Evolutionary conservation across 345 rosid species (phyloP), one percentile per base, ranked within the genome.

Genomic region (Sisymbrium altissimum): DNA sequence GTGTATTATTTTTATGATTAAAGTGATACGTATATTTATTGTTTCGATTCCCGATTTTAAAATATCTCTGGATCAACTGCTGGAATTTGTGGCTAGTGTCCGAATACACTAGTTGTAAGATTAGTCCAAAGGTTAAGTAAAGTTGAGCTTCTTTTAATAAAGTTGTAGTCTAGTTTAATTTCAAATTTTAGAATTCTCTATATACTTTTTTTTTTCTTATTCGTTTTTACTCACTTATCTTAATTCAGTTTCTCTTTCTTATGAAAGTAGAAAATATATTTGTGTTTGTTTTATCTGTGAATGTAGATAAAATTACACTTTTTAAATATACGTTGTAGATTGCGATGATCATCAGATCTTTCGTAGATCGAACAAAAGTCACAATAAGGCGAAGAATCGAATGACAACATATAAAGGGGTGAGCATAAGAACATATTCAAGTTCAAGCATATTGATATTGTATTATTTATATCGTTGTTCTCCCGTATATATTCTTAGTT

Each of bases 391-490:
- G 67, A 66, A 58, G 68, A 75, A 75, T 75, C 63, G 73, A 60
- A 68, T 75, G 73, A 75, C 35, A 67, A 58, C n/a, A 66, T 60
- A 66, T 39, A 74, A 60, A 68, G 74, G 3, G 4, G 23, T 15
- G 50, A 75, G 79, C 79, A 75, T 75, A 43, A 53, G 79, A 75
- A 75, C 70, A 68, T 68, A 50, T 75, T 52, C 78, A 66, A 48
- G 14, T 39, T 75, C 68, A n/a, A 75, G 79, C 73, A 74, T 67
- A 39, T 74, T 58, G 33, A 6, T 41, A 60, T 6, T 30, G 56
- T 41, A 29, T 67, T 53, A 33, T 46, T 38, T 39, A 57, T 68
- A 58, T 38, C 53, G 49, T 32, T 52, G 32, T 52, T 75, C 30
- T 67, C 21, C 60, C 39, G n/a, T 56, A 7, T 75, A 75, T 75